phyloP scores from a whole-genome alignment of 1,139 yeast genomes.

The Maudiozyma humilis region DNA sequence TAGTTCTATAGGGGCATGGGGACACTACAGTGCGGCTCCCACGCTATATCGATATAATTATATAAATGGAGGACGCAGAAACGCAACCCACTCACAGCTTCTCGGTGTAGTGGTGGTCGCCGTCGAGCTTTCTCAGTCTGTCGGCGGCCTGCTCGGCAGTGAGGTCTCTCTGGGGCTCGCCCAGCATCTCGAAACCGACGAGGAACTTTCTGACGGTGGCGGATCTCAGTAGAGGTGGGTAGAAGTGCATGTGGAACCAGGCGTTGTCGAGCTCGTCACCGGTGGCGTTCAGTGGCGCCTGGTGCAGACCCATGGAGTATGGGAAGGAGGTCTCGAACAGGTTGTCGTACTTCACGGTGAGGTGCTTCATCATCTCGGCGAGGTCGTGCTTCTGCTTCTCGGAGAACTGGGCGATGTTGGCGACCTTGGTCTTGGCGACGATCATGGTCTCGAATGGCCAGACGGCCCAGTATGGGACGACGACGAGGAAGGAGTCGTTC shows the following conservation, averaged over 20 bases:
- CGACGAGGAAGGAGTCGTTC: conserved; percentile 59
- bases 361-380: conserved; percentile 45
- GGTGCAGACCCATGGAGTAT: conserved; percentile 76
- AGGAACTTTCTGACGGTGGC: conserved; percentile 70
- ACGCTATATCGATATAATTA: too few relatives aligned
- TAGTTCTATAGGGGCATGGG: too few relatives aligned
- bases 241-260: conserved; percentile 73
- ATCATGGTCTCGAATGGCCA: conserved; percentile 76
- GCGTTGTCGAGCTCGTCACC: conserved; percentile 38
- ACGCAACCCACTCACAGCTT: conserved; percentile 49
- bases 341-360: conserved; percentile 65
- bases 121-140: conserved; percentile 41
- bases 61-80: neutral
- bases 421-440: conserved; percentile 47
- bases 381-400: conserved; percentile 46
- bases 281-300: conserved; percentile 47
- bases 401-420: conserved; percentile 44
- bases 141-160: conserved; percentile 71
- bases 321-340: conserved; percentile 65
- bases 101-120: conserved; percentile 21
- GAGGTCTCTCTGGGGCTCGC: conserved; percentile 71
- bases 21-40: too few relatives aligned
- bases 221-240: conserved; percentile 67
- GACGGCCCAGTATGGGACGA: conserved; percentile 76
- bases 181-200: conserved; percentile 72